Evolutionary conservation across 768 basidiomycete genomes (phyloP), one percentile per base, ranked within the genome.

Genomic region (Rhodotorula graminis): DNA sequence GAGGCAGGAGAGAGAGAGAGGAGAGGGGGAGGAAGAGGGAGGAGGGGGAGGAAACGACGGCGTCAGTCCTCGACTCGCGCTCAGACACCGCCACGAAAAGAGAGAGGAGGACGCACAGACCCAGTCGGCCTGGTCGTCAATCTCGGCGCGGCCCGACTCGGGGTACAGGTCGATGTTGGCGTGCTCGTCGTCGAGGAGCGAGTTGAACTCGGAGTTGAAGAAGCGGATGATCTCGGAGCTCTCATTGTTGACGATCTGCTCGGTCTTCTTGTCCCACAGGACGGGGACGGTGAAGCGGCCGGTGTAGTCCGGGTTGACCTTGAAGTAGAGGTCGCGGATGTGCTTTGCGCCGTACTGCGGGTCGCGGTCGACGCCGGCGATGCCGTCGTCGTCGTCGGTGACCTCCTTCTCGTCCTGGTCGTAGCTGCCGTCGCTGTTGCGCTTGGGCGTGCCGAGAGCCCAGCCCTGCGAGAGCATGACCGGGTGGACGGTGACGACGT

Each of bases 231-330:
- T 93, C 82, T 98, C 95, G 5, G 64, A 61, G 33, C 81, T 82
- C 80, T 99, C 95, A 80, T 97, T 98, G 84, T 93, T 97, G 69
- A 99, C 96, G 76, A 97, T 90, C 53, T 89, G 90, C 58, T 88
- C 82, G 56, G 80, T 83, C 81, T 76, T 74, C 83, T 88, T 94
- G 82, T 98, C 96, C 91, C 92, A 99, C 11, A 99, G 84, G 47
- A 92, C 82, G 11, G 93, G 93, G 16, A 93, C 91, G 3, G 92
- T 81, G 76, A 79, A 81, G 16, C 82, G 75, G 25, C 91, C 92
- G 6, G 77, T 75, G 77, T 92, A 96, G 66, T 87, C 78, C 14
- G 88, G 88, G 75, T 91, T 83, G 1, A 86, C 89, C 76, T 85
- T 87, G 77, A 90, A 82, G 80, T 99, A 99, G 50, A 96, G 84